Percentiles rank a stretch among this genome's conserved stretches.
Conservation (phyloP, 1,284 basidiomycete species). For the Rhodotorula sp. region DNA sequence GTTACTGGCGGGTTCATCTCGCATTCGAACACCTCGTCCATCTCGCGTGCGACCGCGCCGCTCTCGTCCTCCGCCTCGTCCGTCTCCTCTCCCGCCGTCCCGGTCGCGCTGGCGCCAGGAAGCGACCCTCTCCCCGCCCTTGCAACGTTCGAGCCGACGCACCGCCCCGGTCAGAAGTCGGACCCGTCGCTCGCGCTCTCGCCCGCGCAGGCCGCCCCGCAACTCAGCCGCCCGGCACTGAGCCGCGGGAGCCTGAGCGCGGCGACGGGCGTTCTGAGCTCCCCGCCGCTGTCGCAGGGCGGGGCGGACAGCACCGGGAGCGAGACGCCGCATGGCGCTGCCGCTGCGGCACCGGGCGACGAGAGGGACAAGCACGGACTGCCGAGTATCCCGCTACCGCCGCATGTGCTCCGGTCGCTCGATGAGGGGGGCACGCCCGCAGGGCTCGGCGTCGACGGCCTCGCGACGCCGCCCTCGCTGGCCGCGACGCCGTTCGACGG, state of each 20-base stretch:
- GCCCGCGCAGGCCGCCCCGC: neutral
- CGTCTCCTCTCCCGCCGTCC: neutral
- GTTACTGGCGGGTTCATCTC: slow-evolving; percentile 25
- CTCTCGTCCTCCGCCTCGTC: neutral
- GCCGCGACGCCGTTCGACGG: slow-evolving; percentile 18
- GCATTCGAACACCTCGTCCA: slow-evolving; percentile 28
- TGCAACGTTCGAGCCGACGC: slow-evolving; percentile 26
- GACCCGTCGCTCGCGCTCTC: slow-evolving; percentile 20
- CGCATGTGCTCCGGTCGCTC: slow-evolving; percentile 8
- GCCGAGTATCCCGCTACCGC: slow-evolving; percentile 16
- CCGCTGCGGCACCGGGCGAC: neutral
- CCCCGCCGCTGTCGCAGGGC: neutral
- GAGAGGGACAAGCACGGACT: neutral
- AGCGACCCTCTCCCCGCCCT: slow-evolving; percentile 11
- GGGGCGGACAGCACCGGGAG: neutral
- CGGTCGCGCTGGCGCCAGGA: neutral
- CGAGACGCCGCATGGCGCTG: no score
- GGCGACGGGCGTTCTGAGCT: slow-evolving; percentile 29
- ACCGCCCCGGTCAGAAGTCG: slow-evolving; percentile 7
- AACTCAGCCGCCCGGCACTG: slow-evolving; percentile 30
- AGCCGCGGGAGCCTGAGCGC: slow-evolving; percentile 35
- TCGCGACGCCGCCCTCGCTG: neutral
- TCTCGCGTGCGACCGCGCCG: slow-evolving; percentile 7
- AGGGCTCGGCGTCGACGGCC: neutral
- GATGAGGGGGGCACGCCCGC: neutral